Evolutionary conservation across 495 filamentous ascomycete species (phyloP), one percentile per base, ranked within the genome.

Genomic region (Annulohypoxylon bovei): DNA sequence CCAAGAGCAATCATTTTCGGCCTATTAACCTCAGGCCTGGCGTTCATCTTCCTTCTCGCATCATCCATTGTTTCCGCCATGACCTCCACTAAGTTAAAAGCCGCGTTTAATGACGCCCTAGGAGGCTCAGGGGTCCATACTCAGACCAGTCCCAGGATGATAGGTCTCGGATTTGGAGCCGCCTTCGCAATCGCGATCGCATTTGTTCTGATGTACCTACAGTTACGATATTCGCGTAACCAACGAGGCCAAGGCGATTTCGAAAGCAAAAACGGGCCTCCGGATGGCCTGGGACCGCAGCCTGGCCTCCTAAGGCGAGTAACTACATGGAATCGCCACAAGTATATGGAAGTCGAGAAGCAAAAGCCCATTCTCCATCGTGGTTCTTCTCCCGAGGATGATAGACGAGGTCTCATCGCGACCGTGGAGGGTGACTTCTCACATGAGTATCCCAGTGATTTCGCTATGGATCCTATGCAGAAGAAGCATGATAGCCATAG

Each of bases 341-440:
- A 75, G 50, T 82, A 82, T 37, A 72, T 74, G 9, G 76, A 77
- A 62, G 57, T 81, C 49, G 78, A 80, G 44, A 71, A 72, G 47
- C 76, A 79, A 35, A 68, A 46, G 18, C 58, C 61, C 14, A 42
- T 73, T 14, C 28, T 58, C 14, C 58, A 54, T 1, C 66, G 42
- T 28, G 42, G 49, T 18, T 14, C 18, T 20, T 65, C 70, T 11
- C 62, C 50, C 6, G 71, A 63, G 0, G 52, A 44, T 44, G 71
- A 73, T 6, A 64, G 67, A 27, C 57, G 62, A 20, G 57, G 62
- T 4, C 71, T 73, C 52, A 67, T 73, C 50, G 56, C 50, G 27
- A 47, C 66, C 4, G 71, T 54, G 11, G 54, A 62, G 7, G 62
- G 63, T 14, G 63, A 67, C 28, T 62, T 57, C 25, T 42, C 56